Percentiles rank a stretch among this genome's conserved stretches.
phyloP scores from a whole-genome alignment of 1,139 yeast genomes.

The Komagataea norvegica region DNA sequence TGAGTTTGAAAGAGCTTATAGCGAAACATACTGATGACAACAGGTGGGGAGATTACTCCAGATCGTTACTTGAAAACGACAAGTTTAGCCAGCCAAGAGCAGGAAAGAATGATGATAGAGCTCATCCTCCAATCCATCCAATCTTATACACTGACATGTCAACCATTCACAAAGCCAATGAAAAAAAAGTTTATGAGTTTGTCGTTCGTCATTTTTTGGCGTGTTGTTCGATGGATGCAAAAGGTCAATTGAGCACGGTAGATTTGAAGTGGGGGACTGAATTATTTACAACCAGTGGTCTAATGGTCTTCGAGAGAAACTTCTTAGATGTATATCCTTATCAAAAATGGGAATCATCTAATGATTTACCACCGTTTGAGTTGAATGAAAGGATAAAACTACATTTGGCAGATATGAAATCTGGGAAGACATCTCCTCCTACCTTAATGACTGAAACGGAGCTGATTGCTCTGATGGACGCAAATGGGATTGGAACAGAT shows the following conservation, averaged over 20 bases:
- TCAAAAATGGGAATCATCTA: conserved; percentile 70
- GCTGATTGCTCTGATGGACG: conserved; percentile 89
- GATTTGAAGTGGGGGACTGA: conserved; percentile 77
- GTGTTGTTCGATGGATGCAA: conserved; percentile 87
- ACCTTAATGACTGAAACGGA: conserved; percentile 86
- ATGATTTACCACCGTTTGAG: conserved; percentile 59
- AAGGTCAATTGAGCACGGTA: conserved; percentile 63
- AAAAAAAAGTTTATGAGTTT: conserved; percentile 78
- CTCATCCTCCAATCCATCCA: conserved; percentile 99
- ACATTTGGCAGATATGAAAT: conserved; percentile 51
- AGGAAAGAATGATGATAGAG: conserved; percentile 86
- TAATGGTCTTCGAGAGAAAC: conserved; percentile 66
- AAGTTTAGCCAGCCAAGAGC: conserved; percentile 59
- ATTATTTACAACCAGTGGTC: conserved; percentile 62
- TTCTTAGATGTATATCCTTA: conserved; percentile 79
- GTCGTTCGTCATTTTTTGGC: conserved; percentile 86
- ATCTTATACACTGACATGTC: conserved; percentile 37
- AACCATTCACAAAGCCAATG: conserved; percentile 39
- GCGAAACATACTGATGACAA: conserved; percentile 50
- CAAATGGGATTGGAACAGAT: conserved; percentile 96
- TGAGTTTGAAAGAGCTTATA: conserved; percentile 63
- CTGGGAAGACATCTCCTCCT: conserved; percentile 81
- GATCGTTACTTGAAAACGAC: conserved; percentile 29
- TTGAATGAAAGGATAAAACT: conserved; percentile 54
- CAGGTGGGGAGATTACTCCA: conserved; percentile 48